Conservation (phyloP, 1,284 basidiomycete species). For the Ustilago loliicola region DNA sequence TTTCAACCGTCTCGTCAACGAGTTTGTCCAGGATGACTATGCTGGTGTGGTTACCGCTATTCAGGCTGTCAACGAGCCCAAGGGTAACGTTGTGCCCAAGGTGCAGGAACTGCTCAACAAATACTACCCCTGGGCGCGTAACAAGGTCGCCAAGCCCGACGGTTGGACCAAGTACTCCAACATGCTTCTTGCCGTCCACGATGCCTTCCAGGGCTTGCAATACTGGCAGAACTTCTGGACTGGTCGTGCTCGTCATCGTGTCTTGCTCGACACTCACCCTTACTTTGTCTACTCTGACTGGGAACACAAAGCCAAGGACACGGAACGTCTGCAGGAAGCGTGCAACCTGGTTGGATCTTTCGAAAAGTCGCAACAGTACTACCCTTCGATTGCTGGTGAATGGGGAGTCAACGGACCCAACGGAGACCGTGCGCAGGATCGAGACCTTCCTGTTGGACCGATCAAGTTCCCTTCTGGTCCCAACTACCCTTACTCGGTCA, state of each 20-base stretch:
- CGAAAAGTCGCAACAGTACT: slow-evolving; percentile 49
- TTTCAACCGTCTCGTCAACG: slow-evolving; percentile 74
- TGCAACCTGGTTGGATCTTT: slow-evolving; percentile 45
- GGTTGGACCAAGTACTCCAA: slow-evolving; percentile 48
- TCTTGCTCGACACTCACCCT: slow-evolving; percentile 60
- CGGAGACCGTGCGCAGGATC: slow-evolving; percentile 52
- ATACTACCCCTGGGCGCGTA: slow-evolving; percentile 59
- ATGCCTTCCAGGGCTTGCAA: slow-evolving; percentile 80
- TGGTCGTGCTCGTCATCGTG: slow-evolving; percentile 48
- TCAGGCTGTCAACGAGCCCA: slow-evolving; percentile 67
- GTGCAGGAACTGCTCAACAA: slow-evolving; percentile 46
- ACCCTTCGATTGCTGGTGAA: slow-evolving; percentile 62
- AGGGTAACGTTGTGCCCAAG: slow-evolving; percentile 40
- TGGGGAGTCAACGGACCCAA: slow-evolving; percentile 55
- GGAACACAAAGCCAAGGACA: slow-evolving; percentile 49
- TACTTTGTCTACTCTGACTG: slow-evolving; percentile 63
- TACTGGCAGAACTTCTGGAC: slow-evolving; percentile 77
- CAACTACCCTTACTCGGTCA: slow-evolving; percentile 57
- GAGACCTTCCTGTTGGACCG: slow-evolving; percentile 53
- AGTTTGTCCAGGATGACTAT: slow-evolving; percentile 57
- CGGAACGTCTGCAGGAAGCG: slow-evolving; percentile 51
- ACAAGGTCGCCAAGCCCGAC: slow-evolving; percentile 57
- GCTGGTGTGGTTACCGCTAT: slow-evolving; percentile 60
- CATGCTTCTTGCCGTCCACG: slow-evolving; percentile 77
- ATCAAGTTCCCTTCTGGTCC: slow-evolving; percentile 59